Base-by-base conservation (phyloP, 441 rosid genomes). In the Eruca vesicaria region DNA sequence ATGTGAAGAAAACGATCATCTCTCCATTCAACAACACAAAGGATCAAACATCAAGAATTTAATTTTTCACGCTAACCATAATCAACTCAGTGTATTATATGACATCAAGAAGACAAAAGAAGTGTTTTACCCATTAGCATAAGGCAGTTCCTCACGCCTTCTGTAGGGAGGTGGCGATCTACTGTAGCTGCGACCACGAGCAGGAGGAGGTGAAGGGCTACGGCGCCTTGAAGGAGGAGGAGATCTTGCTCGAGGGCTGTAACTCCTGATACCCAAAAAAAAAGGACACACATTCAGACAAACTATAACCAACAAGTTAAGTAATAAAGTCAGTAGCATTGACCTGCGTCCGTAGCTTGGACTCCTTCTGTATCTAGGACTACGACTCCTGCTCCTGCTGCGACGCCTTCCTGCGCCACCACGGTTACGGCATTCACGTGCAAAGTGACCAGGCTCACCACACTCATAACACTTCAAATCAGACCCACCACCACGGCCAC, bases 381-480 rank as follows among this genome's bases (percentile, higher is more conserved):
- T 89, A 63, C 87, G 89, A 76, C 94, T 89, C 2, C 89, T 83
- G 50, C 77, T 88, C 48, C 88, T 84, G 63, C 81, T 73, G 61
- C 81, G 75, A 15, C 87, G 86, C 77, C 89, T 84, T 58, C 92
- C 91, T 1, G 86, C 31, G 58, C 90, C 90, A 79, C 87, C 87
- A 43, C 92, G 92, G 52, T 62, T 68, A 28, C 92, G 86, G 63
- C 95, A 90, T 81, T 90, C 95, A 59, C 95, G 88, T 7, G 95
- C 92, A 88, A 90, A 90, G 74, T 90, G 95, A 52, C 95, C 95
- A 60, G 90, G 84, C 86, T 90, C 95, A 4, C 92, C 95, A 70
- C 95, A 90, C 67, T 90, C 92, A 66, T 90, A 90, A 75, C 95
- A 88, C 77, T 90, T 90, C 82, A 85, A 74, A 79, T 90, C 95